Evolutionary conservation across 2,329 filamentous ascomycete species (phyloP).

Genomic region (Penicillium sp.): DNA sequence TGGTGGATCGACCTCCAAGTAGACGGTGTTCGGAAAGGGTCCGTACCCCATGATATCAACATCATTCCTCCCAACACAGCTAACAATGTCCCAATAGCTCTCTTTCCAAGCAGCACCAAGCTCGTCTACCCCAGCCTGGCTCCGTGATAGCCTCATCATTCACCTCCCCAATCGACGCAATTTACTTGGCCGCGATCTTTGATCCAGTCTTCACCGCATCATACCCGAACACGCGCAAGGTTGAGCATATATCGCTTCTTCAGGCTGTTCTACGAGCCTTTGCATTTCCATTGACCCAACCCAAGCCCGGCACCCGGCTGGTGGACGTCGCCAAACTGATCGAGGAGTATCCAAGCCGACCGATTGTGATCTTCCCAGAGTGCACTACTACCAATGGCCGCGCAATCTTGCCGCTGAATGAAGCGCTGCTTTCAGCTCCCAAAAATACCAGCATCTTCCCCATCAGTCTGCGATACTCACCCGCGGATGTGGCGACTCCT

Average conservation of each 20-base stretch:
- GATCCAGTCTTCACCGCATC: conserved; percentile 88
- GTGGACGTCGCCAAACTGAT: conserved; percentile 61
- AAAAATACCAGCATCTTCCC: conserved; percentile 75
- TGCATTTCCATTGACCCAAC: conserved; percentile 49
- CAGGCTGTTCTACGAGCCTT: conserved; percentile 71
- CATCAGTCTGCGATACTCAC: conserved; percentile 81
- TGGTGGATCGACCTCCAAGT: conserved; percentile 99
- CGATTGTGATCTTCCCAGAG: conserved; percentile 86
- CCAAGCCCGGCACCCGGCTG: conserved; percentile 47
- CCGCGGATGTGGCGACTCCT: conserved; percentile 84
- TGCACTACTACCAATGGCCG: conserved; percentile 91
- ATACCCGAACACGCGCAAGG: conserved; percentile 67
- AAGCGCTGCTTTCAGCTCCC: conserved; percentile 64
- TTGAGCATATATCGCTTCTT: conserved; percentile 71
- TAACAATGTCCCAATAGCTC: conserved; percentile 42
- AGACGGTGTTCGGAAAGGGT: conserved; percentile 91
- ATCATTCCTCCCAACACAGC: background rate
- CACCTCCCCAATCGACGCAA: conserved; percentile 84
- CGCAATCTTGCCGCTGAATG: conserved; percentile 78
- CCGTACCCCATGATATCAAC: conserved; percentile 21
- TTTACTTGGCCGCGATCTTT: conserved; percentile 94
- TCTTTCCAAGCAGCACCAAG: conserved; percentile 65
- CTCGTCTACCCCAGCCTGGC: conserved; percentile 70
- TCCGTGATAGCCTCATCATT: conserved; percentile 85
- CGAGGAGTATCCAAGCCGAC: conserved; percentile 62